These are phyloP conservation scores for Rhodocollybia butyracea DNA, from an alignment of 768 basidiomycete genomes.

Conservation along the genomic window DNA sequence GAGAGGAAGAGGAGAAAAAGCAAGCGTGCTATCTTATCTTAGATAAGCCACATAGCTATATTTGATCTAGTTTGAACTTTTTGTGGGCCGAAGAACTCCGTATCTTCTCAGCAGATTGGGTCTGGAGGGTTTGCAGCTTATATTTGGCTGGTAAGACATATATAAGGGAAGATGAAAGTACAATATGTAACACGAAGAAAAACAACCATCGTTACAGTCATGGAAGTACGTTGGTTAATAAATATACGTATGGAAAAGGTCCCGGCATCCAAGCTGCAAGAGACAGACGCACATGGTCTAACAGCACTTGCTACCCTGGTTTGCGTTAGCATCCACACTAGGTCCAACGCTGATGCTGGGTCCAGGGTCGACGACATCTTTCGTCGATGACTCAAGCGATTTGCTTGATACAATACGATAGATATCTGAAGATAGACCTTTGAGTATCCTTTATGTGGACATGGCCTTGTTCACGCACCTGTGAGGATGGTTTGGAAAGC, in stretches of 20 bases:
- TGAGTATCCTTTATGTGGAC: background rate
- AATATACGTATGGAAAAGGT: background rate
- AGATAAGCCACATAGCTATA: too few relatives aligned
- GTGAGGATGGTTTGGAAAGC: conserved; percentile 97
- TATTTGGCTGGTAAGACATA: background rate
- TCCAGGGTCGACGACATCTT: conserved; percentile 75
- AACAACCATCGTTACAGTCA: background rate
- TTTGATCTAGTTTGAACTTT: too few relatives aligned
- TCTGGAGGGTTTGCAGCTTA: background rate
- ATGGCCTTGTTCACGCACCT: conserved; percentile 44
- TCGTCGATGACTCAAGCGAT: conserved; percentile 81
- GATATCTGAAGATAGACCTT: conserved; percentile 60
- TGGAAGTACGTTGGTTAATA: background rate
- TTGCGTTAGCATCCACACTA: conserved; percentile 60
- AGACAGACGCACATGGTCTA: conserved; percentile 23
- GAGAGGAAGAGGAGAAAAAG: too few relatives aligned
- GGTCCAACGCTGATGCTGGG: conserved; percentile 84
- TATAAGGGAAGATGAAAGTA: background rate
- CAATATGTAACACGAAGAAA: background rate
- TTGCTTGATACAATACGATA: conserved; percentile 97
- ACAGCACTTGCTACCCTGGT: conserved; percentile 64
- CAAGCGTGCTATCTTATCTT: too few relatives aligned
- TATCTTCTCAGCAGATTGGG: background rate
- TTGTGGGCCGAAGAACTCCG: too few relatives aligned
- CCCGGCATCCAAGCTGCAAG: background rate